Conservation (phyloP, 306 rosid genomes). For the Prunus padus region DNA sequence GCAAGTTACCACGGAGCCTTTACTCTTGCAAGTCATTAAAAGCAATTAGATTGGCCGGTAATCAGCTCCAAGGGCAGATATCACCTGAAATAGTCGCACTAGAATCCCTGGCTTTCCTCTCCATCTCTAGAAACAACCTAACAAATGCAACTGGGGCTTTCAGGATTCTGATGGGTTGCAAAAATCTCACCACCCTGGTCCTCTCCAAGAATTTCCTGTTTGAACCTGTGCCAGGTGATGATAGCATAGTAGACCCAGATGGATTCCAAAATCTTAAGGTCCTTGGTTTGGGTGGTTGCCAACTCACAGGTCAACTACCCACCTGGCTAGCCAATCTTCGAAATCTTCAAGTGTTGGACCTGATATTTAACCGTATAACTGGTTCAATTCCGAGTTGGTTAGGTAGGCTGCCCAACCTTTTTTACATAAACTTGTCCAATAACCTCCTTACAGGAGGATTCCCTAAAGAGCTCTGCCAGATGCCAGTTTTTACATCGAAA, state of each 20-base stretch:
- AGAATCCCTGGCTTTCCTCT: neutral
- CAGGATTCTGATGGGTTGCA: constrained; percentile 49
- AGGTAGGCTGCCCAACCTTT: neutral
- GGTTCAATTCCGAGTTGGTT: neutral
- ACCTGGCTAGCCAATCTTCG: neutral
- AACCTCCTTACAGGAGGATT: neutral
- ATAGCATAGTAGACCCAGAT: neutral
- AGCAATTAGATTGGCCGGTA: neutral
- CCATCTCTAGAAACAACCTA: neutral
- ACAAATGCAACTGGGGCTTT: constrained; percentile 40
- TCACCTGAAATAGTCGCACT: neutral
- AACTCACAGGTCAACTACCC: neutral
- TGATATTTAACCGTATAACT: neutral
- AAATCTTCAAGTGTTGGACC: neutral
- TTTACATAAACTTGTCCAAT: neutral
- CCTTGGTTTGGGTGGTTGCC: neutral
- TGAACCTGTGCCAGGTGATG: neutral
- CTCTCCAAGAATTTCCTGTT: constrained; percentile 47
- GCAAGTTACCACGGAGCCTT: neutral
- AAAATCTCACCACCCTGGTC: constrained; percentile 60
- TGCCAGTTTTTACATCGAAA: neutral
- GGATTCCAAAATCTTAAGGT: neutral
- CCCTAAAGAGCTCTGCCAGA: neutral
- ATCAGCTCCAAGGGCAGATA: neutral
- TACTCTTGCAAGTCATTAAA: neutral